These are phyloP conservation scores for Glycine soja DNA, from an alignment of 306 rosid genomes.

Conservation along the genomic window DNA sequence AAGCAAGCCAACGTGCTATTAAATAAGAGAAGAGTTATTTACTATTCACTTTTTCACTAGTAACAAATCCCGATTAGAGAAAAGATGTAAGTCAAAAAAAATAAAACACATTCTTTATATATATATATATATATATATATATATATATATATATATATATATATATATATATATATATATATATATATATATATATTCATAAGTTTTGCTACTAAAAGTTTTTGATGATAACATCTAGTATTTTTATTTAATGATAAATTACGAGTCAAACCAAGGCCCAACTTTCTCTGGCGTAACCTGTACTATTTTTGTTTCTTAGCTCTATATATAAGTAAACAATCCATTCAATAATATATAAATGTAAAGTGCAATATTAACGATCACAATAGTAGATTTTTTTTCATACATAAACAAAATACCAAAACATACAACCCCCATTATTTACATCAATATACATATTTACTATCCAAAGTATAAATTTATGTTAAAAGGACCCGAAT, in stretches of 20 bases:
- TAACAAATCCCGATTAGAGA: background rate
- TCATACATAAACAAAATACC: too few species aligned
- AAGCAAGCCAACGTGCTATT: slow-evolving; percentile 47
- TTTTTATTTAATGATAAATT: slow-evolving; percentile 32
- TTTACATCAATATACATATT: too few species aligned
- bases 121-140: too few species aligned
- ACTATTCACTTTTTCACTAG: background rate
- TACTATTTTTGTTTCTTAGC: background rate
- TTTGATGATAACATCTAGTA: background rate
- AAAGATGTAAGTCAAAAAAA: background rate
- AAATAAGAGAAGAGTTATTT: background rate
- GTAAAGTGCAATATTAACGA: background rate
- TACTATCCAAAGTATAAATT: too few species aligned
- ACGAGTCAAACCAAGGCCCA: slow-evolving; percentile 2
- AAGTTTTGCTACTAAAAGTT: background rate
- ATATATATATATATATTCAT: too few species aligned
- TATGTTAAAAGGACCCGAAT: too few species aligned
- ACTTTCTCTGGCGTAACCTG: background rate
- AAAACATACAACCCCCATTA: too few species aligned
- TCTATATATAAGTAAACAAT: background rate
- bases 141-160: too few species aligned
- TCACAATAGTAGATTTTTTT: too few species aligned
- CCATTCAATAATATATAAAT: background rate
- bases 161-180: background rate
- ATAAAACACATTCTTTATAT: background rate